Evolutionary conservation across 2,329 filamentous ascomycete genomes (phyloP).

Genomic region (Colletotrichum gigasporum): DNA sequence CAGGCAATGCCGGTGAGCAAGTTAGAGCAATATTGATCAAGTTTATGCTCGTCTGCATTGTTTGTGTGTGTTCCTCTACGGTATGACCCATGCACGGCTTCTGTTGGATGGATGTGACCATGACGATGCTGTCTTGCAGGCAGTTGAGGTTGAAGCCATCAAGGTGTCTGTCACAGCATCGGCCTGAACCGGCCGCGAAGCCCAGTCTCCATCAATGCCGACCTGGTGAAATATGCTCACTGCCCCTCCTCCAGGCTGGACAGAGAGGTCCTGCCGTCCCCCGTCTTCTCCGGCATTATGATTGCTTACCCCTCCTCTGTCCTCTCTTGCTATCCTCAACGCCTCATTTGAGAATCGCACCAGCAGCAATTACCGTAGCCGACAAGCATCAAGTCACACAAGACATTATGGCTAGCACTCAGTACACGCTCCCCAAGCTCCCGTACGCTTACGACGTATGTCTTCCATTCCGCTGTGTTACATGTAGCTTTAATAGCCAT

Average conservation of each 20-base stretch:
- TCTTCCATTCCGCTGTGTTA: slow-evolving; percentile 28
- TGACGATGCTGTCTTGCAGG: neutral
- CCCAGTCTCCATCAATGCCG: neutral
- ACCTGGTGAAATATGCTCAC: slow-evolving; percentile 27
- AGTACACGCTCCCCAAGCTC: slow-evolving; percentile 70
- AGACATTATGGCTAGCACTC: slow-evolving; percentile 46
- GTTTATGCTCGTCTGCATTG: slow-evolving; percentile 17
- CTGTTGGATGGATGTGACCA: neutral
- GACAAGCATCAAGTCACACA: neutral
- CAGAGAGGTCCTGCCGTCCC: neutral
- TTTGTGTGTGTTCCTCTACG: too few relatives aligned
- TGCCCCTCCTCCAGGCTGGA: slow-evolving; percentile 6
- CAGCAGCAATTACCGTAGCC: neutral
- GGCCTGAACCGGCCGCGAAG: slow-evolving; percentile 13
- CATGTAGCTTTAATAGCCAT: too few relatives aligned
- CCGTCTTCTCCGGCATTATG: neutral
- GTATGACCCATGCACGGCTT: neutral
- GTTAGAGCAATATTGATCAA: slow-evolving; percentile 44
- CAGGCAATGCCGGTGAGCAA: slow-evolving; percentile 42
- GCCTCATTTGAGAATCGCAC: neutral
- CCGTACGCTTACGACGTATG: slow-evolving; percentile 77
- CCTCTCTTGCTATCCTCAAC: neutral
- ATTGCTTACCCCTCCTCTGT: slow-evolving; percentile 10
- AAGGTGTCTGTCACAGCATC: slow-evolving; percentile 28
- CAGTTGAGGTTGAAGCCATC: slow-evolving; percentile 1